phyloP scores from a whole-genome alignment of 257 asterid species.

The Thymus quinquecostatus region DNA sequence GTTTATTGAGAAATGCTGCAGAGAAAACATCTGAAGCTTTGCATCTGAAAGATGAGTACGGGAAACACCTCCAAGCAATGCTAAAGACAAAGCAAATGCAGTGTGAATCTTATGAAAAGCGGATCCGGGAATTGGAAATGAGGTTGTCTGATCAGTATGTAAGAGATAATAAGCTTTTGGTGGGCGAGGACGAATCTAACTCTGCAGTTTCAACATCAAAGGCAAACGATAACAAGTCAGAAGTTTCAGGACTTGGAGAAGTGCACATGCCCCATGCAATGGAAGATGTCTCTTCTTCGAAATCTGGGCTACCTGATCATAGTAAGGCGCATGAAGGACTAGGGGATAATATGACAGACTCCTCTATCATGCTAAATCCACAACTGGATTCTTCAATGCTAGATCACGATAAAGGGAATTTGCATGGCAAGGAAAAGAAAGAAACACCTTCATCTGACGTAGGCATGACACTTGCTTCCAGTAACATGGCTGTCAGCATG shows the following conservation, averaged over 20 bases:
- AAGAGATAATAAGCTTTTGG: conserved; percentile 48
- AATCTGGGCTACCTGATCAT: conserved; percentile 55
- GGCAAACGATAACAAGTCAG: conserved; percentile 63
- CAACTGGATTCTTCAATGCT: conserved; percentile 89
- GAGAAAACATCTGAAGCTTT: conserved; percentile 87
- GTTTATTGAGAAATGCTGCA: conserved; percentile 62
- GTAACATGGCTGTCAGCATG: conserved; percentile 84
- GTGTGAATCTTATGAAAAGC: conserved; percentile 86
- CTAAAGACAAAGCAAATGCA: conserved; percentile 77
- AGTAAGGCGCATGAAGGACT: conserved; percentile 62
- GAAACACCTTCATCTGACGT: conserved; percentile 45
- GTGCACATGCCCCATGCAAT: conserved; percentile 49
- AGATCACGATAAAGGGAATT: conserved; percentile 66
- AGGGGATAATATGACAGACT: conserved; percentile 86
- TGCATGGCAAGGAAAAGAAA: conserved; percentile 55
- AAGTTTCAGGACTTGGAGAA: conserved; percentile 60
- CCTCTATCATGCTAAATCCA: conserved; percentile 59
- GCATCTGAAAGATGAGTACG: conserved; percentile 76
- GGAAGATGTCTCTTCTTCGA: conserved; percentile 62
- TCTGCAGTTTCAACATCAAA: conserved; percentile 49
- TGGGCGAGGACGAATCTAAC: conserved; percentile 47
- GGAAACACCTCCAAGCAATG: conserved; percentile 72
- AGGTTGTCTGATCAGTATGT: conserved; percentile 76
- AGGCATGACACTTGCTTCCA: conserved; percentile 52
- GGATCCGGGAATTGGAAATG: conserved; percentile 90